Conservation (phyloP, 129 eudicot genomes). For the Flaveria ramosissima region DNA sequence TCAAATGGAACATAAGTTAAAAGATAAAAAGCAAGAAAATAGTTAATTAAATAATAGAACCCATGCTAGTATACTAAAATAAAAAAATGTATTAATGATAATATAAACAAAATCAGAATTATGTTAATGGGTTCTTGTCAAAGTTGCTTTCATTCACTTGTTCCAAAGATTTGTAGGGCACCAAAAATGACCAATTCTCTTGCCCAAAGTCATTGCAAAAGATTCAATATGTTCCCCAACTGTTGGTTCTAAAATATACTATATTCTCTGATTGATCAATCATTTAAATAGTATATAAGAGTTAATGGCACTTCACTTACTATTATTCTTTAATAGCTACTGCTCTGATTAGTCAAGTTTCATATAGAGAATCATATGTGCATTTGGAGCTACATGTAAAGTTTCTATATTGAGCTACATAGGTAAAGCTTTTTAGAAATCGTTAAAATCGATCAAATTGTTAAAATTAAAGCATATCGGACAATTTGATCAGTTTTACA, state of each 20-base stretch:
- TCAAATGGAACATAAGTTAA: constrained; percentile 28
- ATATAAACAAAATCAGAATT: constrained; percentile 26
- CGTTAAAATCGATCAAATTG: background rate
- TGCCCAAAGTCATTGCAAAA: constrained; percentile 43
- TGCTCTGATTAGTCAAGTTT: constrained; percentile 12
- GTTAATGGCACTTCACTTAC: constrained; percentile 11
- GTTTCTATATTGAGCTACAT: background rate
- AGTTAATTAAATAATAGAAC: constrained; percentile 31
- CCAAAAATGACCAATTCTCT: constrained; percentile 40
- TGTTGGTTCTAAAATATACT: constrained; percentile 34
- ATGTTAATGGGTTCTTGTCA: constrained; percentile 43
- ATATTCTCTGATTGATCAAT: constrained; percentile 32
- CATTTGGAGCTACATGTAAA: background rate
- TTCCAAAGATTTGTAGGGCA: constrained; percentile 48
- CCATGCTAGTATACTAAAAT: constrained; percentile 23
- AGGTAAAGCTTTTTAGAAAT: background rate
- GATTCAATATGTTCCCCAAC: constrained; percentile 51
- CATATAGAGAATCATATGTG: constrained; percentile 15
- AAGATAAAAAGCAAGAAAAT: constrained; percentile 8
- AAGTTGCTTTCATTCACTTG: constrained; percentile 44
- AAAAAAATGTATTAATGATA: constrained; percentile 19
- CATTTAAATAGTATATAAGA: constrained; percentile 28
- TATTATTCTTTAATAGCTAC: constrained; percentile 17
- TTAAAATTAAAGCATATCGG: background rate
- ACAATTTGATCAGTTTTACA: background rate